Base-by-base conservation (phyloP, 1,284 basidiomycete genomes). In the Marasmius fiardii region DNA sequence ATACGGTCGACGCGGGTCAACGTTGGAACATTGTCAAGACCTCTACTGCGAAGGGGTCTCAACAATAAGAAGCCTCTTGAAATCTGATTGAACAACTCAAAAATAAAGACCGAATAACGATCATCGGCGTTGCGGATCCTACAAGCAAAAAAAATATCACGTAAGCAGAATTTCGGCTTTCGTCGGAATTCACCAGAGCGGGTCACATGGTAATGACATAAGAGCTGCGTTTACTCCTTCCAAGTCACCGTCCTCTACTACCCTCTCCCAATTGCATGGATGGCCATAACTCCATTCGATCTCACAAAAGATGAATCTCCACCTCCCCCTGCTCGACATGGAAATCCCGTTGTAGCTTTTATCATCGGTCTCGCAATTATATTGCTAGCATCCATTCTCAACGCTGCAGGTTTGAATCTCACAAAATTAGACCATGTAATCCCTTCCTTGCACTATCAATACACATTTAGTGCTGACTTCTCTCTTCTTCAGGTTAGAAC, bases 391-490 rank as follows among this genome's bases (percentile, higher is more conserved):
- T 90, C 88, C 7, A 80, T 93, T 12, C 77, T 92, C 62, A 94
- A 93, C 64, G 92, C 92, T 41, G 89, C 88, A 1, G 92, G 92
- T 21, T 75, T 93, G 47, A 93, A 93, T 67, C 73, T 93, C 58
- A 90, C 88, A 44, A 93, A 93, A 68, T 71, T 92, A 34, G 91
- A 93, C 70, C 89, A 92, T 80, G 88, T 88, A 60, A 59, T 80
- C 55, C n/a, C 23, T 65, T n/a, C 53, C 47, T 59, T 37, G 1
- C 43, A 33, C 34, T 47, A 18, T 51, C 35, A 20, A 28, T 53
- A n/a, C 35, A 39, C 44, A 51, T n/a, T n/a, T n/a, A n/a, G n/a
- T 26, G 34, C n/a, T 57, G 7, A 54, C 56, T 33, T 53, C 53
- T 8, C 45, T 21, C 18, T 53, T 58, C 44, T 24, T 26, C 26